Evolutionary conservation across 768 basidiomycete genomes (phyloP), one percentile per base, ranked within the genome.

Genomic region (Harrya chromipes): DNA sequence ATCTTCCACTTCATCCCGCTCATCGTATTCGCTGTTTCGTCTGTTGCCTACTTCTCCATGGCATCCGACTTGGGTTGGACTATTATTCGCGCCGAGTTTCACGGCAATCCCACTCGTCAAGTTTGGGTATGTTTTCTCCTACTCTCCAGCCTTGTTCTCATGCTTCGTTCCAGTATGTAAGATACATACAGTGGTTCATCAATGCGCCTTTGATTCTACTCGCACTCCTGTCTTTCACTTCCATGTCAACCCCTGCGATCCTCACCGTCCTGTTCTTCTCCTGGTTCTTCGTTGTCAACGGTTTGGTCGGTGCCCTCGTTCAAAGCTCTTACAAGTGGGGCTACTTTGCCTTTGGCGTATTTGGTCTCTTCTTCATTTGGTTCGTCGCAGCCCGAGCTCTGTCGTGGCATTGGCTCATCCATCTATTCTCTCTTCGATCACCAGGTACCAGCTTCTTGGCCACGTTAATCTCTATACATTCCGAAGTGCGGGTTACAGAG

Each of bases 111-210:
- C 4, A 70, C 71, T 1, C 74, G 72, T 19, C 72, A 67, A 60
- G 69, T 73, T 66, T 73, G 74, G 75, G 72, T 82, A 68, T 43
- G 70, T 47, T 16, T 20, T 11, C 4, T 1, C 17, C 24, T 16
- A 20, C 0, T 1, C 0, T 8, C n/a, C n/a, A 7, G 6, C 12
- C 33, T 33, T 4, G 9, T 34, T 31, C 53, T 45, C 33, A 45
- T 35, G 2, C 11, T 4, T 6, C 11, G n/a, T 17, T 31, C 5
- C n/a, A 76, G 75, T 83, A 69, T 55, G 78, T 73, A 1, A 71
- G 77, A 34, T 81, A 79, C 53, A 78, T 81, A 58, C 77, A 77
- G 47, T 80, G 77, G 78, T 74, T 77, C 49, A 77, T 81, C 70
- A 80, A 75, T 41, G 77, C 78, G 6, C 81, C 82, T 1, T 55